Percentiles rank a stretch among this genome's conserved stretches.
Conservation (phyloP, 2,329 filamentous ascomycete genomes). For the Penicillium sp. region DNA sequence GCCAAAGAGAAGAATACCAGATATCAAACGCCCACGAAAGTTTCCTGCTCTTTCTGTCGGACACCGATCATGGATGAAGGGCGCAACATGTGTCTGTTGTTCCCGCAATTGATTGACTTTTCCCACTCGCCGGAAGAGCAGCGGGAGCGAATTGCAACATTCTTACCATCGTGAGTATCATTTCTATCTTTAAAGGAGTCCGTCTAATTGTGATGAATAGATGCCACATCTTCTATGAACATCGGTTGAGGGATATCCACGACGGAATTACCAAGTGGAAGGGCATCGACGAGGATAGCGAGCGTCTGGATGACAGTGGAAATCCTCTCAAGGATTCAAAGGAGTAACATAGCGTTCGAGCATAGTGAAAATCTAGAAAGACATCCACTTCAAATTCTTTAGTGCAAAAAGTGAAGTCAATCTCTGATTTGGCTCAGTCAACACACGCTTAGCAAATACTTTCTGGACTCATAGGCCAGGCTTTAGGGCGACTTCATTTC, state of each 20-base stretch:
- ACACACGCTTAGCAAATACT: no score
- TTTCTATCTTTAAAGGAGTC: not conserved
- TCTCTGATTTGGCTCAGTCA: no score
- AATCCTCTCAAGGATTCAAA: not conserved
- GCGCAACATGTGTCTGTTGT: constrained; percentile 76
- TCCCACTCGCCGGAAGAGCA: constrained; percentile 46
- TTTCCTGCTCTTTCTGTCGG: constrained; percentile 72
- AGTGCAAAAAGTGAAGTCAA: no score
- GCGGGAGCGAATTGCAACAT: constrained; percentile 48
- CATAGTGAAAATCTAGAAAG: no score
- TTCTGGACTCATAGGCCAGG: no score
- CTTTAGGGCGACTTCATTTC: no score
- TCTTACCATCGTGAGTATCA: constrained; percentile 1
- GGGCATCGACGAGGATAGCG: constrained; percentile 4
- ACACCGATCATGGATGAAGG: constrained; percentile 86
- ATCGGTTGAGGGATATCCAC: not conserved
- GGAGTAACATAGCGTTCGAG: no score
- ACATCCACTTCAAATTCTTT: no score
- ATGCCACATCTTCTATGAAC: constrained; percentile 9
- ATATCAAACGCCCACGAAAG: constrained; percentile 76
- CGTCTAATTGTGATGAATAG: not conserved
- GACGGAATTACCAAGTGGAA: constrained; percentile 5
- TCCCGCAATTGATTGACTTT: constrained; percentile 69
- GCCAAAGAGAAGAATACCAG: constrained; percentile 58
- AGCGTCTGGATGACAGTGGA: constrained; percentile 1